A percentile compares a stretch with the other conserved stretches of the same genome.
Conservation (phyloP, 129 eudicot species). For the Silybum marianum region DNA sequence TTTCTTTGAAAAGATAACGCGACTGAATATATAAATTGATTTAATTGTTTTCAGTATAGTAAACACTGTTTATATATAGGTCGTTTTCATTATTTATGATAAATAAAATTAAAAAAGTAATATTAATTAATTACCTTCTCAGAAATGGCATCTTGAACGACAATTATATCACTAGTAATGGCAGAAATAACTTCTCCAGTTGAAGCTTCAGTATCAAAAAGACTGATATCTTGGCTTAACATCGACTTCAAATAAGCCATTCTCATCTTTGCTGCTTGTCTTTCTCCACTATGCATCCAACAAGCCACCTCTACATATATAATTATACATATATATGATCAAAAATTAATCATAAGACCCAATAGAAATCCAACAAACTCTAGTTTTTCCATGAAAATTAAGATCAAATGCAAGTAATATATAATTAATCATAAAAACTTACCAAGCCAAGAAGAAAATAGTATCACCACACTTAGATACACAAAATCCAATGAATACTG, state of each 20-base stretch:
- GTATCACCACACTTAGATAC: conserved; percentile 84
- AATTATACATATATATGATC: not conserved
- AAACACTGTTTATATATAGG: too few species aligned
- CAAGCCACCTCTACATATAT: conserved; percentile 89
- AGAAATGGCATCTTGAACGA: conserved; percentile 99
- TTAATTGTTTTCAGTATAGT: too few species aligned
- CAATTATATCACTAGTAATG: conserved; percentile 82
- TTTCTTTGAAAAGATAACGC: not conserved
- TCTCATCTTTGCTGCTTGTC: conserved; percentile 99
- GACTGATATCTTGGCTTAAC: conserved; percentile 94
- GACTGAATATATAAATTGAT: not conserved
- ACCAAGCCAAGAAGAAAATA: conserved; percentile 97
- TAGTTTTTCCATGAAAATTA: not conserved
- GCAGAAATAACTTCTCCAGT: conserved; percentile 99
- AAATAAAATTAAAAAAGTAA: not conserved
- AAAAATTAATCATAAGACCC: too few species aligned
- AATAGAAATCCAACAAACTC: not conserved
- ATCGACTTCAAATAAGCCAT: conserved; percentile 89
- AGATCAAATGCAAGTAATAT: not conserved
- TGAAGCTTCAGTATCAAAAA: conserved; percentile 92
- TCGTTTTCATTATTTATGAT: not conserved
- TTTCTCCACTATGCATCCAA: conserved; percentile 99
- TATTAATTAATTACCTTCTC: conserved; percentile 58
- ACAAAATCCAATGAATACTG: conserved; percentile 98
- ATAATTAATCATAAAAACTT: conserved; percentile 14